Conservation (phyloP, 2,329 filamentous ascomycete genomes). For the Aspergillus ochraceus region DNA sequence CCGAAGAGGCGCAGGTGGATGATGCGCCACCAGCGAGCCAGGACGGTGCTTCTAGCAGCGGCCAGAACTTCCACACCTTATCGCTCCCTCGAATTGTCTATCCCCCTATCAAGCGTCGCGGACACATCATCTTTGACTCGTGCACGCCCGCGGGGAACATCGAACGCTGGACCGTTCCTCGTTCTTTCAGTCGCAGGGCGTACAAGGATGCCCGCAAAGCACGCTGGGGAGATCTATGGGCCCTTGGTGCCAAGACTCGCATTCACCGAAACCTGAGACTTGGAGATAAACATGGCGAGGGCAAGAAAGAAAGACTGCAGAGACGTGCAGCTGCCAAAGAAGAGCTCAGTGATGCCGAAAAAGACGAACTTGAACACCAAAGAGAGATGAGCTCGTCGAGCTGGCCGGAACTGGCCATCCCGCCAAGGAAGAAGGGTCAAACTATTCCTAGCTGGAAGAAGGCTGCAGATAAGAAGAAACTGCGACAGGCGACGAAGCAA, state of each 20-base stretch:
- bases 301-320: constrained; percentile 42
- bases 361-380: constrained; percentile 15
- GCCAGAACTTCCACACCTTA: constrained; percentile 53
- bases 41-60: constrained; percentile 16
- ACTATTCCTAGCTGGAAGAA: constrained; percentile 45
- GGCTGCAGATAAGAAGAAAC: constrained; percentile 44
- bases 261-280: constrained; percentile 61
- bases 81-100: constrained; percentile 76
- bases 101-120: constrained; percentile 79
- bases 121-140: constrained; percentile 85
- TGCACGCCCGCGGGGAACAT: constrained; percentile 84
- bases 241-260: constrained; percentile 86
- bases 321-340: constrained; percentile 33
- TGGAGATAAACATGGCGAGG: constrained; percentile 49
- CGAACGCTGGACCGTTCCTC: constrained; percentile 91
- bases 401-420: constrained; percentile 16
- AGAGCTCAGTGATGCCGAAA: constrained; percentile 24
- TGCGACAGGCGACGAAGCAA: constrained; percentile 43
- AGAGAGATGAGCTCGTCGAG: not conserved
- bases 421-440: constrained; percentile 33
- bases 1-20: constrained; percentile 14
- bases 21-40: constrained; percentile 9
- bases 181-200: constrained; percentile 74
- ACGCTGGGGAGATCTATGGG: constrained; percentile 92
- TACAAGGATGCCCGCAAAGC: constrained; percentile 92